Evolutionary conservation across 2,329 filamentous ascomycete species (phyloP).

Genomic region (Didymella segeticola): DNA sequence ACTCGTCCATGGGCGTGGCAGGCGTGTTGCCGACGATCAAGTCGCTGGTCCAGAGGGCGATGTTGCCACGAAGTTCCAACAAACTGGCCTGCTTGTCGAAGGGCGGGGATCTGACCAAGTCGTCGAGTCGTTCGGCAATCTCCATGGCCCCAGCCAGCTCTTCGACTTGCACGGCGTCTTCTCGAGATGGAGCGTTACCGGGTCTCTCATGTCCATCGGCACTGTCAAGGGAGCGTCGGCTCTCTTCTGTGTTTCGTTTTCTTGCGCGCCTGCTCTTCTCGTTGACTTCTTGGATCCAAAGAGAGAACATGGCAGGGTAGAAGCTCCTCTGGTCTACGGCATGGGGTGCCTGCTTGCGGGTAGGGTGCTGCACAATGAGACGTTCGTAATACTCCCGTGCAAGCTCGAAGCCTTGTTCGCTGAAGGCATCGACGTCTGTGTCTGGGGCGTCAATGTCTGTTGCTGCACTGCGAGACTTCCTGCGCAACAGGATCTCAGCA

Average conservation of each 20-base stretch:
- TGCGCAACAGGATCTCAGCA: conserved; percentile 79
- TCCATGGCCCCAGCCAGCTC: conserved; percentile 66
- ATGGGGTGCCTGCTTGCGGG: conserved; percentile 69
- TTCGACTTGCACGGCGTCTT: conserved; percentile 52
- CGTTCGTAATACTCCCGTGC: conserved; percentile 76
- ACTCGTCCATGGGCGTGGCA: conserved; percentile 21
- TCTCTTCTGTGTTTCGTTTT: conserved; percentile 10
- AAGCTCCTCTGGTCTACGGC: conserved; percentile 74
- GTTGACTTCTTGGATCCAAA: conserved; percentile 80
- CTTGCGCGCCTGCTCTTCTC: conserved; percentile 60
- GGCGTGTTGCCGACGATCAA: conserved; percentile 55
- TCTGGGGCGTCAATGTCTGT: neutral
- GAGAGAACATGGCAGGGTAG: conserved; percentile 78
- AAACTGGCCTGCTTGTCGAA: conserved; percentile 73
- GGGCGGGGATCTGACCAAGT: conserved; percentile 71
- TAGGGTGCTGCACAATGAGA: conserved; percentile 73
- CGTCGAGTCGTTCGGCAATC: conserved; percentile 74
- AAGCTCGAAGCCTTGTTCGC: conserved; percentile 59
- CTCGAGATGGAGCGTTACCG: conserved; percentile 18
- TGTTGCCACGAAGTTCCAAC: conserved; percentile 74
- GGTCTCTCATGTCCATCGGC: neutral
- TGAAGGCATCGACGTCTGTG: conserved; percentile 30
- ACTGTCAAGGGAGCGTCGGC: conserved; percentile 15
- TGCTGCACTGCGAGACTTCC: conserved; percentile 26
- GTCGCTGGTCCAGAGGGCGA: conserved; percentile 78